Conservation (phyloP, 164 flowering plant species). For the Tetracentron sinense region DNA sequence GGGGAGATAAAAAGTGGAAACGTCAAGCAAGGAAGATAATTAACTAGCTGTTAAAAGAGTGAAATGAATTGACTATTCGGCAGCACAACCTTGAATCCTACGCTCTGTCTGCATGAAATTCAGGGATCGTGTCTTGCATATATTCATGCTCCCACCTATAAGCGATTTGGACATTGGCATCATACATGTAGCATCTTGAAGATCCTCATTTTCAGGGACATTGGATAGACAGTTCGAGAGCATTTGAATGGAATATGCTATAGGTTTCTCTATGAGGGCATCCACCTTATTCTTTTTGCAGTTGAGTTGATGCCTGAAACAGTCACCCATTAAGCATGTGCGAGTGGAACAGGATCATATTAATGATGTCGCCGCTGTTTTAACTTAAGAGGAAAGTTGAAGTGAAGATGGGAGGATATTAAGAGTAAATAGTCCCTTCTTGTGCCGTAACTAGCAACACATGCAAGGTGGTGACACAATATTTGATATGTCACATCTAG, state of each 20-base stretch:
- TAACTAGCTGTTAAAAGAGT: conserved; percentile 1
- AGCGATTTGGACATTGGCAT: conserved; percentile 70
- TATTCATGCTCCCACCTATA: conserved; percentile 73
- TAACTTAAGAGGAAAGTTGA: neutral
- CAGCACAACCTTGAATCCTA: conserved; percentile 58
- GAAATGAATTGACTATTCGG: neutral
- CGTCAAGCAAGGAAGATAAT: neutral
- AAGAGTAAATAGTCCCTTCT: neutral
- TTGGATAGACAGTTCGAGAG: conserved; percentile 33
- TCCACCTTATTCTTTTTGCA: conserved; percentile 68
- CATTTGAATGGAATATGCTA: conserved; percentile 34
- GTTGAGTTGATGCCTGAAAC: conserved; percentile 64
- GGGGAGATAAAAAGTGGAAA: conserved; percentile 11
- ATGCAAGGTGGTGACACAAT: neutral
- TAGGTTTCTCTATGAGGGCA: conserved; percentile 39
- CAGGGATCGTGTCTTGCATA: conserved; percentile 60
- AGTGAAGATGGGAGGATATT: neutral
- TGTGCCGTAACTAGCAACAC: neutral
- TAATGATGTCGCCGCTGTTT: neutral
- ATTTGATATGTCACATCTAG: neutral
- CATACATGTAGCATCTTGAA: conserved; percentile 41
- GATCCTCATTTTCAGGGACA: conserved; percentile 45
- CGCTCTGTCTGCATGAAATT: conserved; percentile 50
- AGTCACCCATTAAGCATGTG: conserved; percentile 2
- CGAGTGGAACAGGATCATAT: neutral